Percentiles rank a stretch among this genome's conserved stretches.
Conservation (phyloP, 2,329 filamentous ascomycete species). For the Phyllosticta paracitricarpa region DNA sequence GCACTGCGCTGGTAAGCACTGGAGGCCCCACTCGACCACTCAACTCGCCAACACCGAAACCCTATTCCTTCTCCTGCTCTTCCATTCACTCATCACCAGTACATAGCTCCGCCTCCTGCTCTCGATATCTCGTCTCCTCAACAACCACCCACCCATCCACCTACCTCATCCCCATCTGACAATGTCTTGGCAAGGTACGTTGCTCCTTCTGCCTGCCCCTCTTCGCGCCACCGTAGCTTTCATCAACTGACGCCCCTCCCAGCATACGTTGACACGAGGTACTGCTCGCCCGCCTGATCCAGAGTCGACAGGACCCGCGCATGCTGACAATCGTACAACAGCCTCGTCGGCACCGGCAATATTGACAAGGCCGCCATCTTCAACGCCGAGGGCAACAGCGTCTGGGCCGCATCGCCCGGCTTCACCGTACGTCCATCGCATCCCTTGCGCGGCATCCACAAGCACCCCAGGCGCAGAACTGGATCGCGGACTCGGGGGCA, state of each 20-base stretch:
- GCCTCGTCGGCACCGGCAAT: constrained; percentile 34
- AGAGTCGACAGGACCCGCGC: not conserved
- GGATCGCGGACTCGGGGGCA: not conserved
- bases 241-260: constrained; percentile 16
- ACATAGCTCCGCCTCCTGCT: constrained; percentile 17
- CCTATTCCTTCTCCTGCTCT: constrained; percentile 10
- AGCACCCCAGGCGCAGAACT: not conserved
- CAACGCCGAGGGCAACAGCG: constrained; percentile 36
- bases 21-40: constrained; percentile 8
- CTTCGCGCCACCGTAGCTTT: constrained; percentile 1
- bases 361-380: constrained; percentile 42
- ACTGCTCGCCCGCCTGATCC: constrained; percentile 8
- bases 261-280: constrained; percentile 35
- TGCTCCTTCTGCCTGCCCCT: constrained; percentile 12
- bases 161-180: constrained; percentile 11
- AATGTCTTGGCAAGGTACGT: constrained; percentile 36
- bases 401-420: constrained; percentile 75
- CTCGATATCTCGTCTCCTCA: constrained; percentile 11
- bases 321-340: constrained; percentile 14
- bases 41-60: constrained; percentile 11
- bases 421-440: constrained; percentile 55
- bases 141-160: constrained; percentile 12
- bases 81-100: not conserved
- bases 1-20: constrained; percentile 6
- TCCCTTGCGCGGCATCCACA: not conserved